Percentiles rank a stretch among this genome's conserved stretches.
phyloP scores from a whole-genome alignment of 306 rosid species.

The Argentina anserina region DNA sequence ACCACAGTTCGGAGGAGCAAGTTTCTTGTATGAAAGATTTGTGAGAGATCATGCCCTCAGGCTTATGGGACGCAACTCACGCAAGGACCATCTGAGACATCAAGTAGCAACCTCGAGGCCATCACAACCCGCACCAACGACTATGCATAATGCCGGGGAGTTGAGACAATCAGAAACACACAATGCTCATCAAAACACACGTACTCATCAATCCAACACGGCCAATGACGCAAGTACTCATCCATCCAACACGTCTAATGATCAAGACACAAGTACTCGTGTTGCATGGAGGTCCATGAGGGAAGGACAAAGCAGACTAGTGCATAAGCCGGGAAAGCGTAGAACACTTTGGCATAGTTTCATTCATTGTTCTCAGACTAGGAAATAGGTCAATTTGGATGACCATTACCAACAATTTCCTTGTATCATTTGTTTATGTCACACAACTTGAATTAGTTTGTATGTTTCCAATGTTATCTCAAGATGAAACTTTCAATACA shows the following conservation, averaged over 20 bases:
- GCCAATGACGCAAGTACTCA: background rate
- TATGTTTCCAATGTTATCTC: background rate
- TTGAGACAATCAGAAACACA: too few species aligned
- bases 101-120: background rate
- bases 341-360: background rate
- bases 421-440: background rate
- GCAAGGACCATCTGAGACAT: background rate
- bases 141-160: too few species aligned
- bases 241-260: background rate
- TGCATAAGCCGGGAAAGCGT: background rate
- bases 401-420: background rate
- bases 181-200: too few species aligned
- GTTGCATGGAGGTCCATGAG: background rate
- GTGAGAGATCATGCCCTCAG: constrained; percentile 48
- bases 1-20: constrained; percentile 83
- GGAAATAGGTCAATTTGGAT: background rate
- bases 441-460: background rate
- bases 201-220: background rate
- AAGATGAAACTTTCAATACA: background rate
- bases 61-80: constrained; percentile 22
- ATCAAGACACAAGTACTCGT: background rate
- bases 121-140: background rate
- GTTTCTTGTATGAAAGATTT: constrained; percentile 64
- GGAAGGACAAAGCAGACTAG: background rate
- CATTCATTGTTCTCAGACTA: background rate